Evolutionary conservation across 192 early-diverging fungal species (phyloP), one percentile per base, ranked within the genome.

Genomic region (Rhizophagus prolifer): DNA sequence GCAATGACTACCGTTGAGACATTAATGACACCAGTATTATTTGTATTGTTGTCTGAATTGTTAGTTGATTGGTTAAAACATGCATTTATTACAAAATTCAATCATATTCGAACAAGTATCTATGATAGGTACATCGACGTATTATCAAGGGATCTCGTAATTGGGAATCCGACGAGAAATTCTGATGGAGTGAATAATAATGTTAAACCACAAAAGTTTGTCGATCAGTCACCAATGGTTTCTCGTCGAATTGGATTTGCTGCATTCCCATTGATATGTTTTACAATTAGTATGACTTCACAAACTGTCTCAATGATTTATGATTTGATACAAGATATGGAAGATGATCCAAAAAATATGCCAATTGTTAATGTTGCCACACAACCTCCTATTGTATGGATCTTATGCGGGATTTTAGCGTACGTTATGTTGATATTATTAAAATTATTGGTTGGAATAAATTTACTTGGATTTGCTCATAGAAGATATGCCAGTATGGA

Each of bases 41-140:
- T 96, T 75, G 95, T 99, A 7, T 87, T 94, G 65, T 90, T 88
- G 0, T 95, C 95, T 47, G 98, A 98, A 81, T 83, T 97, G 12
- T 76, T 97, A 23, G 95, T 98, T 8, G 97, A 99, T 81, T 98
- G 96, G 94, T 82, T 98, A 70, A 99, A 99, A 82, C 98, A 99
- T 82, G 94, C 98, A 1, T 99, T 99, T 81, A 95, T 99, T 64
- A 94, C 94, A 14, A 98, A 98, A 78, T 97, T 98, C 82, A 99
- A 99, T 82, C 92, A 93, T 75, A 94, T 98, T 75, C 81, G 92
- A 31, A 93, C 95, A 5, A 88, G 90, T 34, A 90, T 98, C 1
- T 99, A 99, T 83, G 88, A 85, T 13, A 88, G 90, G 64, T 99
- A 93, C 79, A 87, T 90, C 5, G 95, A 96, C 75, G 90, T 96